phyloP scores from a whole-genome alignment of 331 rosid genomes.

The Acacia concinna region DNA sequence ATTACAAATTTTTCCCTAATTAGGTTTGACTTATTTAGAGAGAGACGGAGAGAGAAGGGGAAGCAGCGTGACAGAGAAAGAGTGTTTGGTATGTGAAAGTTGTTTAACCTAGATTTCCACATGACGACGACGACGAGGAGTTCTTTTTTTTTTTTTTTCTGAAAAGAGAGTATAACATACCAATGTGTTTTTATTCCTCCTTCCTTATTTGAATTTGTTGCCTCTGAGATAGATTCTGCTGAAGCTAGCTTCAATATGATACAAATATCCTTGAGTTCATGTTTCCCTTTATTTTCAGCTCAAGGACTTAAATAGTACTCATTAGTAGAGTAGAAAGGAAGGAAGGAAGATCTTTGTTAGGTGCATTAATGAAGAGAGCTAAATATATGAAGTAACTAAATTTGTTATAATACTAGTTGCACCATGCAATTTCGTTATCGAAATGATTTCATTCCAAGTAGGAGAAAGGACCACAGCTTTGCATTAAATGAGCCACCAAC shows the following conservation, averaged over 20 bases:
- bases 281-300: not conserved
- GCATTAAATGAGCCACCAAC: slow-evolving; percentile 4
- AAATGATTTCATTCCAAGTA: slow-evolving; percentile 63
- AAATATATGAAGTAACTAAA: not conserved
- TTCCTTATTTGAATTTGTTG: not conserved
- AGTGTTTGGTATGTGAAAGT: slow-evolving; percentile 30
- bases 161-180: slow-evolving; percentile 7
- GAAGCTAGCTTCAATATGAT: slow-evolving; percentile 13
- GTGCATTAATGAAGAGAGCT: not conserved
- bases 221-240: slow-evolving; percentile 1
- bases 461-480: slow-evolving; percentile 62
- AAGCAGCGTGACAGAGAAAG: not conserved
- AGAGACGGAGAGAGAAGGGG: slow-evolving; percentile 9
- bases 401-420: slow-evolving; percentile 21
- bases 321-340: not conserved
- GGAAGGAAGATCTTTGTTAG: not conserved
- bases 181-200: not conserved
- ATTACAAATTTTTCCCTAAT: slow-evolving; percentile 44
- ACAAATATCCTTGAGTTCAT: not conserved
- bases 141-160: not conserved
- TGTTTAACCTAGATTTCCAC: slow-evolving; percentile 33
- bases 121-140: not conserved
- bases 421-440: slow-evolving; percentile 61
- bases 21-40: slow-evolving; percentile 48
- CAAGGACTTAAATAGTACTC: not conserved